A percentile compares a stretch with the other conserved stretches of the same genome.
These are phyloP conservation scores for Petunia hybrid DNA, from an alignment of 305 asterid species.

Conservation along the genomic window DNA sequence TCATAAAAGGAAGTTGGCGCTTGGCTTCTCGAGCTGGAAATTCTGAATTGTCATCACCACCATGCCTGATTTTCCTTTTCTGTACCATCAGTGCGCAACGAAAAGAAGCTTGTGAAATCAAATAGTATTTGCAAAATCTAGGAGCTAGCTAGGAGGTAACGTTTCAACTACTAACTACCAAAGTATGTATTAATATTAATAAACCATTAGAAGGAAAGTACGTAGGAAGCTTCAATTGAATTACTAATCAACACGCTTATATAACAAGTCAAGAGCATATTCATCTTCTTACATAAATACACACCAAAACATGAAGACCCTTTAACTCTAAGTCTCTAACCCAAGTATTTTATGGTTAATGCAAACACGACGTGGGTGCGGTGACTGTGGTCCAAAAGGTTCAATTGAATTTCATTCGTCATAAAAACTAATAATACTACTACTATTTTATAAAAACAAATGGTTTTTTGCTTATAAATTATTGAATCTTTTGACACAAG, in stretches of 20 bases:
- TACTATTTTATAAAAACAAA: no score
- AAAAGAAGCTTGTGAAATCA: not conserved
- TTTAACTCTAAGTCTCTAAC: no score
- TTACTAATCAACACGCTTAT: not conserved
- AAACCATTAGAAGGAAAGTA: not conserved
- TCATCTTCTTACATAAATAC: not conserved
- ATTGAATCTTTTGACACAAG: no score
- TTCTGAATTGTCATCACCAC: constrained; percentile 22
- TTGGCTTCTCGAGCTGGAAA: not conserved
- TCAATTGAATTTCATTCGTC: no score
- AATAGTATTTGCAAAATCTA: not conserved
- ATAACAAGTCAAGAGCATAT: not conserved
- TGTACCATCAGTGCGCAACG: constrained; percentile 1
- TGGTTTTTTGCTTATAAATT: no score
- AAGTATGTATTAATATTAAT: no score
- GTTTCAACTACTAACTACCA: no score
- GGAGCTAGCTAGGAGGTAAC: not conserved
- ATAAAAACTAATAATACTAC: no score
- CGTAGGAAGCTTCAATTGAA: not conserved
- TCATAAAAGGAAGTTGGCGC: not conserved
- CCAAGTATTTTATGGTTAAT: no score
- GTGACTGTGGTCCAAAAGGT: no score
- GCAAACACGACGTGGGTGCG: no score
- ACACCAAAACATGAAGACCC: no score
- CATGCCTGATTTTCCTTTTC: constrained; percentile 15